Percentiles rank a stretch among this genome's conserved stretches.
Conservation (phyloP, 306 rosid genomes). For the Quercus glauca region DNA sequence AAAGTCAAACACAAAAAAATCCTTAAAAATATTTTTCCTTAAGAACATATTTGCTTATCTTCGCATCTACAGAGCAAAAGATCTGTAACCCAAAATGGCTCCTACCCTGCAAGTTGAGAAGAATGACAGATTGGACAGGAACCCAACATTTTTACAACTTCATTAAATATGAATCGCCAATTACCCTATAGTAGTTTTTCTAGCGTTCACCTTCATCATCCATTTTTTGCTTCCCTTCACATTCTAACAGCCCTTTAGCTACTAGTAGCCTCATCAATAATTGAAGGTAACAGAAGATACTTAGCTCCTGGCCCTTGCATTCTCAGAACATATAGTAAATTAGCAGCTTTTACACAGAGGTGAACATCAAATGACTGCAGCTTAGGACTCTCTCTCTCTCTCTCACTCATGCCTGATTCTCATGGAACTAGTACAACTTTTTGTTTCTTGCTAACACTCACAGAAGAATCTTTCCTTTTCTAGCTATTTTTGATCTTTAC, state of each 20-base stretch:
- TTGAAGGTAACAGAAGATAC: neutral
- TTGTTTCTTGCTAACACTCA: neutral
- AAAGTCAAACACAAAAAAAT: no score
- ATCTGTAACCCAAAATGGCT: no score
- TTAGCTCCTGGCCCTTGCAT: neutral
- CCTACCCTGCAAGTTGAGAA: no score
- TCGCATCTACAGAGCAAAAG: neutral
- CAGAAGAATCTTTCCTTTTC: neutral
- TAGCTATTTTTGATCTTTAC: neutral
- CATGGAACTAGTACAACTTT: neutral
- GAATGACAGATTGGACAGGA: no score
- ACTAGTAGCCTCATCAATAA: neutral
- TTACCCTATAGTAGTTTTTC: no score
- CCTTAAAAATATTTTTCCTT: no score
- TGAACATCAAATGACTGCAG: neutral
- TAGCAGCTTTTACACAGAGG: neutral
- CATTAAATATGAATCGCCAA: no score
- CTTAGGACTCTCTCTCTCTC: neutral
- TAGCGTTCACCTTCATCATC: no score
- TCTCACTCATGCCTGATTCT: neutral
- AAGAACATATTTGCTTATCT: neutral
- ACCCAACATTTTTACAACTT: no score
- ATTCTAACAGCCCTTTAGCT: neutral
- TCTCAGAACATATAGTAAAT: neutral
- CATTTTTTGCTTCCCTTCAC: neutral